Evolutionary conservation across 2,329 filamentous ascomycete genomes (phyloP), one percentile per base, ranked within the genome.

Genomic region (Eutypa lata): DNA sequence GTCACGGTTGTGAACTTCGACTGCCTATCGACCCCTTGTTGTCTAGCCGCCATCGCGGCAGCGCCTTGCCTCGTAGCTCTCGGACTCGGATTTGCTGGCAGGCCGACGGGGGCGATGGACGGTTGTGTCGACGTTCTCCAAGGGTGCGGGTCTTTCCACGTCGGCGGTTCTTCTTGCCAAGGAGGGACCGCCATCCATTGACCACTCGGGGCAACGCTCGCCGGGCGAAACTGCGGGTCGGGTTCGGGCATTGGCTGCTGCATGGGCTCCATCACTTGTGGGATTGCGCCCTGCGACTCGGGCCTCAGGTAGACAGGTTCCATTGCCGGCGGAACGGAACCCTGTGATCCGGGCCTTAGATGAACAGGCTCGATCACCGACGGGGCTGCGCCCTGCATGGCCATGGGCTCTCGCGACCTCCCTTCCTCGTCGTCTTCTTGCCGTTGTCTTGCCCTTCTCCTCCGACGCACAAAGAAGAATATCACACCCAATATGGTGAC

Each of bases 151-250:
- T 57, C 59, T 2, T 57, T 52, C 58, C 58, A 61, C 16, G 57
- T 60, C 18, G 59, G 56, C 28, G 52, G 48, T 2, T 59, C 56
- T 7, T 61, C 59, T n/a, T 60, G 57, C 61, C 59, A 61, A 4
- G 61, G 59, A 40, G 57, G 59, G 28, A 54, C 57, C 37, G 59
- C 47, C 49, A 61, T 50, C 61, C 59, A 61, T 18, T 60, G 56
- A 11, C 59, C 59, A 37, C 56, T 56, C 2, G 52, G 58, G 10
- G 48, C 47, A 6, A 47, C 48, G n/a, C 37, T 48, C 10, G 53
- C 31, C 5, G 24, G 8, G 11, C 48, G 49, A 13, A 6, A 14
- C 26, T 31, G 26, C 26, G 5, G 26, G 5, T 31, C 6, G 6
- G 5, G 26, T 10, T 31, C 6, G 26, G 26, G 26, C 26, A 31